phyloP scores from a whole-genome alignment of 73 alveolate species.

The Effrenium voratum region DNA sequence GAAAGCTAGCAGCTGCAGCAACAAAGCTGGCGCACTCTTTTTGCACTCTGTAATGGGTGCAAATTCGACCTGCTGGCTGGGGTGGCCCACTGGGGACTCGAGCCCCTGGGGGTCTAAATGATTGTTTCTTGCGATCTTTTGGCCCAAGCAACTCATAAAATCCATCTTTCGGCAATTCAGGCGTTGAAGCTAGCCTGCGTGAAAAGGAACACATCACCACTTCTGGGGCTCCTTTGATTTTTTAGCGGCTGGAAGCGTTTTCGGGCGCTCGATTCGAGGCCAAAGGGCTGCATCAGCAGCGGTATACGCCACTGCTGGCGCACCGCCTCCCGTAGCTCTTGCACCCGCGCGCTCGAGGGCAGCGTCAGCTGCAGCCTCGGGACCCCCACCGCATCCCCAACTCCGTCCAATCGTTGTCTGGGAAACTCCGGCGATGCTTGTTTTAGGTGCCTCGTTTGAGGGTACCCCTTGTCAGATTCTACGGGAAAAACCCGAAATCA shows the following conservation, averaged over 20 bases:
- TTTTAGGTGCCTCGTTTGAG: background rate
- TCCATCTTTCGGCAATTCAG: background rate
- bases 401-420: no score
- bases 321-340: constrained; percentile 5
- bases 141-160: background rate
- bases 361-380: constrained; percentile 49
- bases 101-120: background rate
- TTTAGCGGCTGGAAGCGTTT: background rate
- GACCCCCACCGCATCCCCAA: background rate
- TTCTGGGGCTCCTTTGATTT: background rate
- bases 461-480: background rate
- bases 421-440: background rate
- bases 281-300: constrained; percentile 55
- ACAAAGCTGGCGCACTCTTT: no score
- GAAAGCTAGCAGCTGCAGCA: no score
- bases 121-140: background rate
- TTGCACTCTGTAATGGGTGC: no score
- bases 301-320: constrained; percentile 44
- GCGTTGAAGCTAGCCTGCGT: background rate
- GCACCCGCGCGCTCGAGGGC: constrained; percentile 28
- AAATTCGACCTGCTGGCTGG: no score
- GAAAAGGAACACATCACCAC: background rate
- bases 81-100: no score
- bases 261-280: background rate
- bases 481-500: background rate